Base-by-base conservation (phyloP, 176 grass and related monocot species). In the Miscanthus lutarioriparius region DNA sequence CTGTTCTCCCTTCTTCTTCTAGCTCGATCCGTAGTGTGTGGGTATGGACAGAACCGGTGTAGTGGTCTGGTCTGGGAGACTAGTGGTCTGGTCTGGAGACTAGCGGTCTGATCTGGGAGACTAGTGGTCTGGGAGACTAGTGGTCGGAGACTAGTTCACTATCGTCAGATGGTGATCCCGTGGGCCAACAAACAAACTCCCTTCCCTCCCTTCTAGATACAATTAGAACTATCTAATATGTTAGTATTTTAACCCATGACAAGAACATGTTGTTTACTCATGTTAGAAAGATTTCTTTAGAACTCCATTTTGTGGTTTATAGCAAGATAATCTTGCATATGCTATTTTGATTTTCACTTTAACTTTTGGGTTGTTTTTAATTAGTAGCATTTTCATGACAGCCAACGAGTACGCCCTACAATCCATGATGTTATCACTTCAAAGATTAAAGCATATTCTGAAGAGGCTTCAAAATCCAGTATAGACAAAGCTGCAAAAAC, bases 341-440 rank as follows among this genome's bases (percentile, higher is more conserved):
- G 59, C 54, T 74, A 23, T 79, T 82, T 78, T 41, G 11, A 20
- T 78, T 54, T 38, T n/a, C 20, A 38, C 37, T 67, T 82, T 37
- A 59, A 41, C 49, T 66, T 72, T 90, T 74, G 0, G 61, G 23
- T 7, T 82, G 23, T 11, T 84, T 83, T 65, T 67, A 83, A 82
- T 41, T 70, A 70, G 23, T 80, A 70, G 23, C 51, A 70, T 79
- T 76, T 80, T 78, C 76, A 16, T 84, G 72, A 87, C 84, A 98
- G 93, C 88, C 96, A 94, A 87, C 80, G 91, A 77, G 83, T 98
- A 61, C 91, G 96, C 28, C 78, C 96, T 44, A 98, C 96, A 37
- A 89, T 98, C 75, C 96, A 98, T 63, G 89, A 96, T 83, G 85
- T 96, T 70, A 98, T 98, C 53, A 92, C 84, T 58, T 87, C 93